Evolutionary conservation across 2,329 filamentous ascomycete species (phyloP).

Genomic region (Pestalotiopsis sp.): DNA sequence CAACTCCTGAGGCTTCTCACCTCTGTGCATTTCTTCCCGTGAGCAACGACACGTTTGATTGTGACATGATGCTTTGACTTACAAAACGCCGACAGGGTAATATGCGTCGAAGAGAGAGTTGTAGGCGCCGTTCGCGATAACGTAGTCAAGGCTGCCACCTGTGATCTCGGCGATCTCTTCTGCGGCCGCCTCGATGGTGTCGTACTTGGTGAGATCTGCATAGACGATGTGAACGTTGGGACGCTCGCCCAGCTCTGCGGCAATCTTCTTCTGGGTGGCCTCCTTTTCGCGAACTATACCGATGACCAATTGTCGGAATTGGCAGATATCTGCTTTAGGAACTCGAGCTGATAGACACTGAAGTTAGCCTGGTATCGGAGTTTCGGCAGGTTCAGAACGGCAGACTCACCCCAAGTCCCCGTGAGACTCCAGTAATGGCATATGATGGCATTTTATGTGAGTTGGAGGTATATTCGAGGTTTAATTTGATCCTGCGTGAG

Average conservation of each 20-base stretch:
- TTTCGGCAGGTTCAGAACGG: constrained; percentile 5
- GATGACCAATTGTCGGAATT: constrained; percentile 44
- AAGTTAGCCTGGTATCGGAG: constrained; percentile 2
- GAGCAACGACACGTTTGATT: too few relatives aligned
- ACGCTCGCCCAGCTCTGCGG: constrained; percentile 36
- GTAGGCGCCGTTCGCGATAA: constrained; percentile 53
- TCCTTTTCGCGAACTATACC: constrained; percentile 49
- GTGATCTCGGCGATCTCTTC: constrained; percentile 30
- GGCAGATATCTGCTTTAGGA: constrained; percentile 44
- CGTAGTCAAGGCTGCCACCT: constrained; percentile 47
- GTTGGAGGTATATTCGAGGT: too few relatives aligned
- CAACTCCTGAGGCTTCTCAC: constrained; percentile 10
- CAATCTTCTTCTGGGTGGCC: constrained; percentile 43
- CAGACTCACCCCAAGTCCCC: constrained; percentile 13
- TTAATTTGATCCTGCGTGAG: too few relatives aligned
- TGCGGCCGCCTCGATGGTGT: constrained; percentile 35
- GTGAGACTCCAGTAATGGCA: constrained; percentile 18
- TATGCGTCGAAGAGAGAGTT: constrained; percentile 31
- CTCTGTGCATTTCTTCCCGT: background rate
- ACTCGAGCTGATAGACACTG: constrained; percentile 43
- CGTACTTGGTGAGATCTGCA: constrained; percentile 44
- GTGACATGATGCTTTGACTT: constrained; percentile 18
- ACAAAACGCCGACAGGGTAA: constrained; percentile 40
- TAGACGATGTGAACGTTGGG: constrained; percentile 47
- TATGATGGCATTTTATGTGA: background rate